phyloP scores from a whole-genome alignment of 1,284 basidiomycete genomes.

The Thecaphora frezii region DNA sequence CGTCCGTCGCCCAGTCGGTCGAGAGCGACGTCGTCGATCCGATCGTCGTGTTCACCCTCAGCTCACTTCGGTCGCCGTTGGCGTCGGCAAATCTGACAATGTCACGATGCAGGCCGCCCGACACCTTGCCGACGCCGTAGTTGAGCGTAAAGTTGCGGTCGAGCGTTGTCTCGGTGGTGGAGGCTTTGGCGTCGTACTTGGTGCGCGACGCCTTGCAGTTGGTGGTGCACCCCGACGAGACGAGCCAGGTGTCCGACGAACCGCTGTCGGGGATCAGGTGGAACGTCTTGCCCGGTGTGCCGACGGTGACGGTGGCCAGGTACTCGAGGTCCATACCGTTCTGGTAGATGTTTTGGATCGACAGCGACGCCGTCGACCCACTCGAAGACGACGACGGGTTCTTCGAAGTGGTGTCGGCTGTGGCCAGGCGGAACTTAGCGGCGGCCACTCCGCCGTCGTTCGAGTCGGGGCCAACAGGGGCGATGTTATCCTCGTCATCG shows the following conservation, averaged over 20 bases:
- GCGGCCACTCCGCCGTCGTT: too few species aligned
- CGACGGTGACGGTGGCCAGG: background rate
- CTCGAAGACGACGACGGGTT: background rate
- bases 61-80: too few species aligned
- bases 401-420: too few species aligned
- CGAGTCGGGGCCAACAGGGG: too few species aligned
- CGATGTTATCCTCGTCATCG: background rate
- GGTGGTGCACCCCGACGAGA: background rate
- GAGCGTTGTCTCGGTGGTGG: too few species aligned
- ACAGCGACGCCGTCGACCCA: background rate
- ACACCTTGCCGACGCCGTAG: background rate
- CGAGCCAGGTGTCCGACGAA: background rate
- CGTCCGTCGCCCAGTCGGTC: background rate
- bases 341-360: background rate
- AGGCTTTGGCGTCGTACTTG: too few species aligned
- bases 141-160: background rate
- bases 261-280: background rate
- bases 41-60: background rate
- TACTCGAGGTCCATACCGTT: background rate
- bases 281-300: background rate
- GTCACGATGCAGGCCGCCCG: background rate
- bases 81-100: background rate
- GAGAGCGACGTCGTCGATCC: background rate
- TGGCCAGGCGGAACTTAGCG: background rate
- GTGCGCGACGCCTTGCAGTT: background rate